Conservation (phyloP, 768 basidiomycete genomes). For the Naganishia onofrii region DNA sequence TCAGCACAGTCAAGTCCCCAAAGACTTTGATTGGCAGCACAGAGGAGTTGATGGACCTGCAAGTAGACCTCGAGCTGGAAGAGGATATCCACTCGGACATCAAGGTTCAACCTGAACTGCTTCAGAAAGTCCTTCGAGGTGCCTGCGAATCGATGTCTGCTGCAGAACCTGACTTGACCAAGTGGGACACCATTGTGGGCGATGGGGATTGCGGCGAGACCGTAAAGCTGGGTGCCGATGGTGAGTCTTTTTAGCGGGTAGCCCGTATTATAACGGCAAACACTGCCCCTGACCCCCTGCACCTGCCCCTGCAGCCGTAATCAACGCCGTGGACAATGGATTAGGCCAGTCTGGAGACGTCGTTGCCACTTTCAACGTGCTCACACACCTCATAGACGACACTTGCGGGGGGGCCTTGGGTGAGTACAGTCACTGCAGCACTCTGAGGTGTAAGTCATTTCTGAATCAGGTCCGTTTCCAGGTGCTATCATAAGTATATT, state of each 20-base stretch:
- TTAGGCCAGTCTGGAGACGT: conserved; percentile 44
- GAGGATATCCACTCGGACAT: background rate
- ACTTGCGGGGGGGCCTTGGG: conserved; percentile 48
- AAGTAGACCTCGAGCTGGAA: background rate
- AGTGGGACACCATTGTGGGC: conserved; percentile 85
- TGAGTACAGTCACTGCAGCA: conserved; percentile 4
- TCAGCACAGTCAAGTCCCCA: conserved; percentile 35
- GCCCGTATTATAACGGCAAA: background rate
- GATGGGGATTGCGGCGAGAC: conserved; percentile 69
- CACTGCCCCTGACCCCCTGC: background rate
- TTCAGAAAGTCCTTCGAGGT: conserved; percentile 54
- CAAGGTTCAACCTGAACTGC: conserved; percentile 5
- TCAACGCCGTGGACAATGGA: conserved; percentile 37
- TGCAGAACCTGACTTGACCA: conserved; percentile 84
- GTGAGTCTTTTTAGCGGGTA: conserved; percentile 7
- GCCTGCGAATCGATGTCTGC: conserved; percentile 67
- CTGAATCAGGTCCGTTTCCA: background rate
- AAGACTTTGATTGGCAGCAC: background rate
- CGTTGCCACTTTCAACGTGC: conserved; percentile 41
- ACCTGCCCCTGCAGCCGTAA: conserved; percentile 36
- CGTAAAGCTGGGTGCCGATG: conserved; percentile 41
- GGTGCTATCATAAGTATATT: conserved; percentile 49
- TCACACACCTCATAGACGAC: conserved; percentile 49
- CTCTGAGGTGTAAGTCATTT: background rate
- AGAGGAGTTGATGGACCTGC: background rate